Base-by-base conservation (phyloP, 1,284 basidiomycete species). In the Trametes pubescens region DNA sequence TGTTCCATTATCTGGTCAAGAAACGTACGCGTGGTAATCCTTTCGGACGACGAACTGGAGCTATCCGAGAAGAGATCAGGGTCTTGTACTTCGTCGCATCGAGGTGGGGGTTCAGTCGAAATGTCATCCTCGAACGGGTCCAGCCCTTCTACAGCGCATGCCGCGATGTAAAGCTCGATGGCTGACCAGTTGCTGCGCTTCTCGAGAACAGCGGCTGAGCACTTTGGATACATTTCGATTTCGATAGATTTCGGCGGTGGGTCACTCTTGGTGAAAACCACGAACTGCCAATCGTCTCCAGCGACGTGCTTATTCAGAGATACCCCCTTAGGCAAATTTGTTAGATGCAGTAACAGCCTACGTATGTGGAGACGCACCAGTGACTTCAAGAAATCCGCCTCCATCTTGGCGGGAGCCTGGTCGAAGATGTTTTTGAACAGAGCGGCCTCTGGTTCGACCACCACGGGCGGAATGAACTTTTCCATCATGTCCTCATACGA, bases 1-100 rank as follows among this genome's bases (percentile, higher is more conserved):
- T 61, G 58, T 6, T 34, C 32, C n/a, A 51, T 35, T 16, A 67
- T 37, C 47, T 58, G 62, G 2, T 35, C 59, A 3, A 59, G 58
- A 22, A 35, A 48, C 4, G 22, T 14, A 14, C 32, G 7, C 26
- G 59, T 48, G 29, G 29, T 32, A 32, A 8, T 32, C 29, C 29
- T 32, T 32, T 32, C 29, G 4, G 29, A 32, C 4, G 29, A 32
- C 29, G 29, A 8, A 32, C 8, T 32, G 29, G 29, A 32, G 29
- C 4, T 32, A 8, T 8, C 29, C 8, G 29, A 32, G 29, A 32
- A 3, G 29, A 32, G 8, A 8, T 32, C 29, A 32, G 29, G 3
- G 29, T 32, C 3, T 32, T 32, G 29, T 8, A 32, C 29, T 8
- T 32, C 29, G 29, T 32, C 29, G 29, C 29, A 32, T 32, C 8